Conservation (phyloP, 2,329 filamentous ascomycete genomes). For the Hymenoscyphus occultus region DNA sequence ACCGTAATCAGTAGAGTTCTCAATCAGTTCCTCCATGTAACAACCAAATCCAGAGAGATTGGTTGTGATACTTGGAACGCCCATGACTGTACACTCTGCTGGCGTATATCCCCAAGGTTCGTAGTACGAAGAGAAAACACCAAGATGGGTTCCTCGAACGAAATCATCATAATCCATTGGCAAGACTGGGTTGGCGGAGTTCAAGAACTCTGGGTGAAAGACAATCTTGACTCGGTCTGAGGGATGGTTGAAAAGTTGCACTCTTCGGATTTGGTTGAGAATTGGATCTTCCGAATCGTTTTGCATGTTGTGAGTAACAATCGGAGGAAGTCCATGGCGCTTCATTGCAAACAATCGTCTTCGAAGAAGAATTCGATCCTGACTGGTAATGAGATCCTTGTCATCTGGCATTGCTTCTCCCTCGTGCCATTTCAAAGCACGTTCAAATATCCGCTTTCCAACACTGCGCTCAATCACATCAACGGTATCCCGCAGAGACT, state of each 20-base stretch:
- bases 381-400: slow-evolving; percentile 88
- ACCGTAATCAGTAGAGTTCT: slow-evolving; percentile 96
- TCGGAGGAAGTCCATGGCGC: slow-evolving; percentile 81
- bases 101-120: slow-evolving; percentile 99
- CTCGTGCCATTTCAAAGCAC: slow-evolving; percentile 92
- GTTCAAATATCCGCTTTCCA: slow-evolving; percentile 90
- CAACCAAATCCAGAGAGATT: slow-evolving; percentile 97
- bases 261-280: slow-evolving; percentile 90
- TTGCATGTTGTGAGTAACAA: slow-evolving; percentile 98
- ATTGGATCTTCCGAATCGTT: slow-evolving; percentile 93
- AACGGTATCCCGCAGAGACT: slow-evolving; percentile 89
- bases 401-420: slow-evolving; percentile 91
- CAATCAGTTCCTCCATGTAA: slow-evolving; percentile 99
- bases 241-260: slow-evolving; percentile 95
- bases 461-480: slow-evolving; percentile 91
- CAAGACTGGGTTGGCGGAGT: slow-evolving; percentile 90
- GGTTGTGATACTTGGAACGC: slow-evolving; percentile 95
- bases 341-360: slow-evolving; percentile 96
- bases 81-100: slow-evolving; percentile 98
- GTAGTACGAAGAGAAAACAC: slow-evolving; percentile 96
- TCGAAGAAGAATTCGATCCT: slow-evolving; percentile 89
- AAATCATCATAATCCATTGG: slow-evolving; percentile 98
- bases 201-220: slow-evolving; percentile 97
- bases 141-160: slow-evolving; percentile 92
- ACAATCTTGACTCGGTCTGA: slow-evolving; percentile 94